Base-by-base conservation (phyloP, 2,329 filamentous ascomycete genomes). In the Fusarium coffeatum region DNA sequence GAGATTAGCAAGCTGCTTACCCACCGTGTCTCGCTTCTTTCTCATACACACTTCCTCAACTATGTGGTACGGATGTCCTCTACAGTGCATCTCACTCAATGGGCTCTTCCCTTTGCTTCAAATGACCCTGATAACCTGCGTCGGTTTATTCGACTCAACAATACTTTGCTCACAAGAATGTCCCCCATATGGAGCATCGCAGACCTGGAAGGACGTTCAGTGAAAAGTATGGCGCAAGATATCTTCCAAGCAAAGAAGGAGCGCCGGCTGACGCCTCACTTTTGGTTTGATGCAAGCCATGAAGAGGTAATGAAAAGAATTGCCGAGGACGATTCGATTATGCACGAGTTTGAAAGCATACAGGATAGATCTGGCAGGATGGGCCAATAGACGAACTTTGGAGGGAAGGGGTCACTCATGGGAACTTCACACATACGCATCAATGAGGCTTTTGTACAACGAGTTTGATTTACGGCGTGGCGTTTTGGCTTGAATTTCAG, bases 21-120 rank as follows among this genome's bases (percentile, higher is more conserved):
- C 1, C 88, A 97, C 47, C 92, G 92, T 0, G 88, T 90, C 7
- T 87, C 90, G 0, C 82, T 95, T 3, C 85, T 90, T 7, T 88
- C 88, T 32, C 93, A 97, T 80, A 94, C 89, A 0, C 93, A 93
- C 61, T 94, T 95, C 80, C 94, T 96, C 81, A 92, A 91, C 34
- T 96, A 93, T 76, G 90, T 92, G 41, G 83, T 96, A 51, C 92
- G 92, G 3, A 83, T 95, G 55, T 92, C 91, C 20, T 93, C 92
- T 9, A 92, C 94, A 72, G 91, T 95, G 6, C 92, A 96, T 74
- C 85, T 97, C 25, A 93, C 91, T 58, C 92, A 92, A 68, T 97
- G 93, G 88, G 90, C 83, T 55, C 83, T 90, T 22, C 88, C 87
- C 76, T 87, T 87, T 56, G 83, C 90, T 48, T 82, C 84, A 2